Conservation (phyloP, 2,329 filamentous ascomycete genomes). For the Stenocarpella maydis region DNA sequence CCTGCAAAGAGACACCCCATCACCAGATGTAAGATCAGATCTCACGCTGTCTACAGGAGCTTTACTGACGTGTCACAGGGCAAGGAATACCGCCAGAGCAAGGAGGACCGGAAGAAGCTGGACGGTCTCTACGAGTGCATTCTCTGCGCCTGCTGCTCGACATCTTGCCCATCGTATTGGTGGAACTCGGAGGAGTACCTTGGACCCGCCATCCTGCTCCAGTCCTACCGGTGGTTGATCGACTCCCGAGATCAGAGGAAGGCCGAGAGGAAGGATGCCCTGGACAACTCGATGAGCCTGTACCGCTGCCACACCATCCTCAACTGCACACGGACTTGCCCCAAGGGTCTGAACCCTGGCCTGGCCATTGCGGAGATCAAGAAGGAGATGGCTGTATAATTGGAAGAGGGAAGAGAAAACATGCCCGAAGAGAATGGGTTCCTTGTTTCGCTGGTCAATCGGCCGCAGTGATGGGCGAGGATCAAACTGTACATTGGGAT, state of each 20-base stretch:
- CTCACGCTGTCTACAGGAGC: not conserved
- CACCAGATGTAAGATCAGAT: conserved; percentile 74
- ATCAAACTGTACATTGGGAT: conserved; percentile 32
- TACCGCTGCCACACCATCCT: conserved; percentile 99
- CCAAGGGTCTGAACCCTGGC: conserved; percentile 97
- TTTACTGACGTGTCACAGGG: conserved; percentile 63
- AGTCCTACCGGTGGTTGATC: conserved; percentile 97
- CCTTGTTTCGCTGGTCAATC: conserved; percentile 30
- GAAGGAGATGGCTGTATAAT: conserved; percentile 84
- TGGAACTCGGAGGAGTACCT: conserved; percentile 99
- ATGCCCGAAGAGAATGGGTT: not conserved
- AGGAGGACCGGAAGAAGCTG: conserved; percentile 93
- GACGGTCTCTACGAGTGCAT: conserved; percentile 99
- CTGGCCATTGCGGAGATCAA: conserved; percentile 97
- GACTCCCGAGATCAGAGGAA: conserved; percentile 94
- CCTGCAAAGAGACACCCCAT: conserved; percentile 86
- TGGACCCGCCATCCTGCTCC: conserved; percentile 92
- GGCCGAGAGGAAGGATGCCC: conserved; percentile 84
- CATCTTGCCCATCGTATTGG: conserved; percentile 99
- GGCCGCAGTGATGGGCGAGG: conserved; percentile 20
- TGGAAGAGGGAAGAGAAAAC: not conserved
- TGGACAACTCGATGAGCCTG: conserved; percentile 99
- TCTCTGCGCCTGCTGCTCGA: conserved; percentile 98
- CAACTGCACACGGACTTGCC: conserved; percentile 97
- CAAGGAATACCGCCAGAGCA: conserved; percentile 89